Evolutionary conservation across 352 stramenopile species (phyloP), one percentile per base, ranked within the genome.

Genomic region (Globisporangium cylindrosporum): DNA sequence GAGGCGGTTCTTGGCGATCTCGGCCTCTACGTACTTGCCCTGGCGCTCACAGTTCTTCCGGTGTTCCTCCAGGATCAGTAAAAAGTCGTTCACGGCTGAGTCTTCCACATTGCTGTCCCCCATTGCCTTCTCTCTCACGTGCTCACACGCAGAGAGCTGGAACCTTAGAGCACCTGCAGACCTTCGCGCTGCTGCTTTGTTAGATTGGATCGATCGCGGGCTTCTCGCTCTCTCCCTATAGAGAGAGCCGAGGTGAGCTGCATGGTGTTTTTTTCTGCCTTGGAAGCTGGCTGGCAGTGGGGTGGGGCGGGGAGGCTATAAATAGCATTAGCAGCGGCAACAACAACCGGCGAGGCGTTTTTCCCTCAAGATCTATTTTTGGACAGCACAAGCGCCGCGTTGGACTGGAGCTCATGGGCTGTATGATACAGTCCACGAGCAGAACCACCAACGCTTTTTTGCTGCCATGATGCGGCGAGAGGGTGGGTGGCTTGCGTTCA

Each of bases 11-110:
- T 98, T 98, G 15, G 96, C 96, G 48, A 98, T 98, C 76, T 99
- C 96, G 43, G 96, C 96, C 76, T 99, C 96, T 4, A 98, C 95
- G 75, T 99, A 99, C 74, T 99, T 98, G 58, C 95, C 96, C 81
- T 98, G 94, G 29, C 91, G 80, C 82, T 98, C 96, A 79, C 96
- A 99, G 77, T 98, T 99, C 76, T 98, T 98, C 27, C 94, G 84
- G 74, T 99, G 96, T 79, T 99, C 94, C 71, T 98, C 92, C 7
- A 98, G 77, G 65, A 97, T 96, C 41, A 94, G 71, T 60, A 97
- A 70, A 62, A 97, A 95, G 73, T 96, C 89, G 55, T 82, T 85
- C 71, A 94, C 87, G 20, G 87, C 87, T 59, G 87, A 91, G 73
- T 93, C 84, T 54, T 94, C 86, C 38, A 91, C 86, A 62, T 79